Percentiles rank a stretch among this genome's conserved stretches.
phyloP scores from a whole-genome alignment of 176 grass and related monocot species.

The Bothriochloa decipiens region DNA sequence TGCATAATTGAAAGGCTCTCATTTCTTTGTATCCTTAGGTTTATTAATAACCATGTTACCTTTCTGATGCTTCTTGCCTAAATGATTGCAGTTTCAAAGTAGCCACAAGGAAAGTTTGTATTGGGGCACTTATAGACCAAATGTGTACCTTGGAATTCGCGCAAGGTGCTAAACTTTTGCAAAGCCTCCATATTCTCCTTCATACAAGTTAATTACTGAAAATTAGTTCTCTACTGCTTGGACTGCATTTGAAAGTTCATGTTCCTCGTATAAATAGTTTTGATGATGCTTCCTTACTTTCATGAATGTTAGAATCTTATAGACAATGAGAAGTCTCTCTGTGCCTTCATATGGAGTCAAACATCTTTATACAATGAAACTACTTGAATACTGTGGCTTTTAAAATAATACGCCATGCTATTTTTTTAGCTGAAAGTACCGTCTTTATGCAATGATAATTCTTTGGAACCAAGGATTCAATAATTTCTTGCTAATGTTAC shows the following conservation, averaged over 20 bases:
- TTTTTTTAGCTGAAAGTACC: constrained; percentile 34
- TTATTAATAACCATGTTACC: constrained; percentile 30
- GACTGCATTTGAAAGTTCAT: constrained; percentile 14
- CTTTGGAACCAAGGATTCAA: constrained; percentile 13
- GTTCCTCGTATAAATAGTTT: background rate
- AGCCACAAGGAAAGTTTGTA: constrained; percentile 91
- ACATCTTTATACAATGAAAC: background rate
- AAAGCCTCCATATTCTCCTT: background rate
- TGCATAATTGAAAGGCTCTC: background rate
- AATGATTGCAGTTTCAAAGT: constrained; percentile 78
- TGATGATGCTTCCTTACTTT: constrained; percentile 4
- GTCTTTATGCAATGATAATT: constrained; percentile 3
- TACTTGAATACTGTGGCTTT: background rate
- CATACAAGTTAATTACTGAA: constrained; percentile 25
- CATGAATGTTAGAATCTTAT: background rate
- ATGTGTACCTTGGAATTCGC: constrained; percentile 92
- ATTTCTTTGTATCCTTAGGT: constrained; percentile 12
- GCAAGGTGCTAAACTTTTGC: constrained; percentile 63
- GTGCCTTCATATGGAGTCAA: background rate
- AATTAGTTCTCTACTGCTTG: constrained; percentile 15
- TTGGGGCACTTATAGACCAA: constrained; percentile 94
- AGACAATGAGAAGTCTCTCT: background rate
- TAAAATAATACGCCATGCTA: background rate
- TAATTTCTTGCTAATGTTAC: constrained; percentile 36
- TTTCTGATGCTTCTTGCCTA: constrained; percentile 38